Base-by-base conservation (phyloP, 208 protist species). In the Blastocrithidia nonstop region DNA sequence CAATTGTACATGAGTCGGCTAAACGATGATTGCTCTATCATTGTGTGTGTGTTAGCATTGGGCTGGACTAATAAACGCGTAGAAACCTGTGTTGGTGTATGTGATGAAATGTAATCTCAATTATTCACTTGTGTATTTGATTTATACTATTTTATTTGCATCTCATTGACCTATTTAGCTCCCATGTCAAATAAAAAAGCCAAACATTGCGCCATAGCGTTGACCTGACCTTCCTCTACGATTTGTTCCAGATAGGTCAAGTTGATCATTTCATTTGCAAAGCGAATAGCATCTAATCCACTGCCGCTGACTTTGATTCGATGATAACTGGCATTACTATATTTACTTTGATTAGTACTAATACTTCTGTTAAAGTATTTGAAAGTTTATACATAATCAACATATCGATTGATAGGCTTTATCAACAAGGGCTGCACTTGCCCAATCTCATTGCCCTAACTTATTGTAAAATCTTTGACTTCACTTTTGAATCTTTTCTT, bases 171-270 rank as follows among this genome's bases (percentile, higher is more conserved):
- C 16, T 39, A 38, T 2, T 15, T 29, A 16, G 19, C 46, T 9
- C 54, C 57, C n/a, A 49, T 50, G 45, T 85, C 80, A 42, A 66
- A 70, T 22, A 83, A 31, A 57, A 85, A 45, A 9, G 78, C 78
- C 13, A 93, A 47, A 41, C 65, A 79, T 50, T 88, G 78, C 16
- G 66, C 81, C 38, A 96, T 86, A 9, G 71, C 74, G 42, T 84
- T 80, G 23, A 84, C 52, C 57, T 96, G 91, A 15, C 80, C 77
- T 23, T 84, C 73, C 47, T 96, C 91, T 9, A 91, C 77, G 33
- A 96, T 59, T 66, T 95, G 91, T 57, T 95, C 88, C 40, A 94
- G 60, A 7, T 73, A 39, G 0, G 57, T 49, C 11, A 95, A 35
- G 44, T 94, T 71, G 29, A 96, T 64, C 23, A 60, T 59, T 43